Base-by-base conservation (phyloP, 2,329 filamentous ascomycete species). In the Cladosporium oxysporum region DNA sequence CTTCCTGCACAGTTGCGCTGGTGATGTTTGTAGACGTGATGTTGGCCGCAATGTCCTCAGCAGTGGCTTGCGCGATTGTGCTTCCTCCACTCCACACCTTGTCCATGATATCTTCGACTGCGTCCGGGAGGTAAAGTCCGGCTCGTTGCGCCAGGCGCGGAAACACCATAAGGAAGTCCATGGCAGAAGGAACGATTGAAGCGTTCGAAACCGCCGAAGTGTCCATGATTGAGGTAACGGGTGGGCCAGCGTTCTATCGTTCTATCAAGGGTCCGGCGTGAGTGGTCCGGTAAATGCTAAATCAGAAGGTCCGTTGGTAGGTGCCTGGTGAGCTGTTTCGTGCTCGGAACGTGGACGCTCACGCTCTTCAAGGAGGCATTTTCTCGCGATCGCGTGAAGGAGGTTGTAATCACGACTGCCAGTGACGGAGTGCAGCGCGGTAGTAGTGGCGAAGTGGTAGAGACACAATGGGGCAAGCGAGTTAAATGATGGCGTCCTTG, bases 131-230 rank as follows among this genome's bases (percentile, higher is more conserved):
- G 41, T 84, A 80, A 65, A 88, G 83, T 60, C 89, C 87, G 44
- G 90, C 83, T 75, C 87, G 89, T 77, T 85, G 88, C 35, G 91
- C 84, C 74, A 93, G 87, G 66, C 90, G 84, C 59, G 90, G 90
- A 4, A 90, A 85, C 21, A 87, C 89, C 77, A 87, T 83, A 69
- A 91, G 83, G 58, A 93, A 80, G 72, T 92, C 89, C 75, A 87
- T 87, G 21, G 91, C 79, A 12, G 88, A 88, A 2, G 90, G 89
- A 12, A 74, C 66, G 33, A 79, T 69, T 37, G 75, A 77, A n/a
- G 75, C 57, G 55, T 73, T 73, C 21, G 69, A 53, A 7, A 65
- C 57, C 21, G 41, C 29, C 23, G 28, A 11, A 23, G 29, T 10
- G 7, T 64, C 62, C 66, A 65, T 67, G 23, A n/a, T 47, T 37